Conservation (phyloP, 805 yeast species). For the Alloascoidea africana region DNA sequence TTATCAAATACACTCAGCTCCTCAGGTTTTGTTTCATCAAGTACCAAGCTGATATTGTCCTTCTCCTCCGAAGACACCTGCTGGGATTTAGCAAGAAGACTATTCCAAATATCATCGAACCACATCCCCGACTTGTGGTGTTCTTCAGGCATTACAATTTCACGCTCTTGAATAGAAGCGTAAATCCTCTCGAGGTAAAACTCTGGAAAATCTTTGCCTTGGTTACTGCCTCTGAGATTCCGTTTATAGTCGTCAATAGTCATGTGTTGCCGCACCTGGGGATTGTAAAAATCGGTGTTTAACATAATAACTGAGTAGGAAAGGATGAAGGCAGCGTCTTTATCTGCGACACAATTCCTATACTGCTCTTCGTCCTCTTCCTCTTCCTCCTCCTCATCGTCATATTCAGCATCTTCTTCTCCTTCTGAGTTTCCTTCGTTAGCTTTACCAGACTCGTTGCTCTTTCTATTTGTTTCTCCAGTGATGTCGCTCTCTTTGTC, state of each 20-base stretch:
- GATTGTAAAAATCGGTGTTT: constrained; percentile 88
- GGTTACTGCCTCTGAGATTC: constrained; percentile 69
- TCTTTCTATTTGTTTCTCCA: too few relatives aligned
- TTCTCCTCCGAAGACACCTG: constrained; percentile 18
- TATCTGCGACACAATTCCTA: constrained; percentile 65
- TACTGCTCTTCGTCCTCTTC: constrained; percentile 22
- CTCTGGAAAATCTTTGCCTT: constrained; percentile 58
- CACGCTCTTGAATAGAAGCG: constrained; percentile 65
- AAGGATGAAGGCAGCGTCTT: constrained; percentile 78
- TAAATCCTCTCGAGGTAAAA: constrained; percentile 80
- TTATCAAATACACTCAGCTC: constrained; percentile 47
- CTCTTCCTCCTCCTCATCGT: constrained; percentile 12
- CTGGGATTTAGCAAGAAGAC: constrained; percentile 32
- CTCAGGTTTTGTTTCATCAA: constrained; percentile 11
- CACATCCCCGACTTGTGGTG: constrained; percentile 38
- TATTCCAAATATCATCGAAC: constrained; percentile 40
- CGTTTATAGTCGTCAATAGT: constrained; percentile 64
- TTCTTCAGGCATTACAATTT: constrained; percentile 96
- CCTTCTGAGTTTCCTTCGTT: constrained; percentile 6
- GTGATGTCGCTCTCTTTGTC: too few relatives aligned
- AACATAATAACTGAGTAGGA: constrained; percentile 89
- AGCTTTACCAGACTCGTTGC: too few relatives aligned
- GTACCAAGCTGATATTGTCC: constrained; percentile 9
- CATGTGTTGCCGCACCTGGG: constrained; percentile 88
- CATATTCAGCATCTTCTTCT: constrained; percentile 8